Conservation (phyloP, 352 stramenopile genomes). For the Globisporangium cylindrosporum region DNA sequence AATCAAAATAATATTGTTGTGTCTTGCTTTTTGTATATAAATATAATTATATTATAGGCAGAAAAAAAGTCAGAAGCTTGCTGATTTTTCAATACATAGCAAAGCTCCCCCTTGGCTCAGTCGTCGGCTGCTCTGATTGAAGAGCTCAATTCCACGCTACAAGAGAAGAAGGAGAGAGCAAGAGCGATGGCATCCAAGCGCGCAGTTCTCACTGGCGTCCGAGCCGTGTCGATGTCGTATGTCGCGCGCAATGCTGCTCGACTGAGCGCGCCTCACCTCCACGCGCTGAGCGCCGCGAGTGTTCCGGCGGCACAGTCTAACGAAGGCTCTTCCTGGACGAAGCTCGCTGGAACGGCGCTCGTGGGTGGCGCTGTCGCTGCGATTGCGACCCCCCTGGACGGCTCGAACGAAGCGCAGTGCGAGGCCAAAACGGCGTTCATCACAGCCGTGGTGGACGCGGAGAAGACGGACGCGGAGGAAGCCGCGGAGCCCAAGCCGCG, state of each 20-base stretch:
- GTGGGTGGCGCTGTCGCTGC: conserved; percentile 5
- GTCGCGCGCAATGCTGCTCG: background rate
- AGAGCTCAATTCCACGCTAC: conserved; percentile 4
- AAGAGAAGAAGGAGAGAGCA: background rate
- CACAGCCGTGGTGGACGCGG: conserved; percentile 12
- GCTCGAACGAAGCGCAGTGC: background rate
- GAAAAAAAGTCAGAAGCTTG: background rate
- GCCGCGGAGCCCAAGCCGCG: conserved; percentile 19
- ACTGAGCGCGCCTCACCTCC: background rate
- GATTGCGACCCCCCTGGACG: background rate
- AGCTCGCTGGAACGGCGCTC: conserved; percentile 14
- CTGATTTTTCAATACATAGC: background rate
- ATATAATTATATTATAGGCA: too few species aligned
- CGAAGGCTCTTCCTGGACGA: background rate
- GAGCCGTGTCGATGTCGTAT: conserved; percentile 3
- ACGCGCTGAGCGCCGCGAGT: background rate
- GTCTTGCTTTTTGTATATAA: too few species aligned
- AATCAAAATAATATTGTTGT: too few species aligned
- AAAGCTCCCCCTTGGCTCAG: background rate
- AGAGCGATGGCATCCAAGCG: background rate
- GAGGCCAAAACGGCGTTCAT: conserved; percentile 16
- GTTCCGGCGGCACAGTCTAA: background rate
- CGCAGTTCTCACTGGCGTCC: background rate
- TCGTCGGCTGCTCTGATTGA: background rate
- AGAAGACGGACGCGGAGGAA: conserved; percentile 10